Percentiles rank a stretch among this genome's conserved stretches.
Evolutionary conservation across 345 rosid genomes (phyloP).

Genomic region (Carallia brachiata): DNA sequence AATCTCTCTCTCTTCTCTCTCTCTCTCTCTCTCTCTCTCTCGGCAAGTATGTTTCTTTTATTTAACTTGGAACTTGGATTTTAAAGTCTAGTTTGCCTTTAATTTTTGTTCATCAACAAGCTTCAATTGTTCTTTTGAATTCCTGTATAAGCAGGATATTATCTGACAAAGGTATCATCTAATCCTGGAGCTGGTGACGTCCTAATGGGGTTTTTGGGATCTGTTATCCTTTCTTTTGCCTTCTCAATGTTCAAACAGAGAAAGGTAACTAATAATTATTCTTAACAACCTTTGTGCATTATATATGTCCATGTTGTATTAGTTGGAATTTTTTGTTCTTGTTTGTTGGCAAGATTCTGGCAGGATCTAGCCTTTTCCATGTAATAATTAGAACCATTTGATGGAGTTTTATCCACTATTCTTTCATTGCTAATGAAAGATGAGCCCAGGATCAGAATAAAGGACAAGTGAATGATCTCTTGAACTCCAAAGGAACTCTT

Average conservation of each 20-base stretch:
- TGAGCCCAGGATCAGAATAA: too few species aligned
- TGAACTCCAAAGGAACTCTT: too few species aligned
- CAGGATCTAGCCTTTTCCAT: not conserved
- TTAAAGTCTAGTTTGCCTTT: too few species aligned
- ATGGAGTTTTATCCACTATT: not conserved
- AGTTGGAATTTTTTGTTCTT: not conserved
- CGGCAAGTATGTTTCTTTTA: too few species aligned
- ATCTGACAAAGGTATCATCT: slow-evolving; percentile 71
- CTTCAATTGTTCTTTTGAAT: not conserved
- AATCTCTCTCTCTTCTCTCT: too few species aligned
- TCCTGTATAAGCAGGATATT: slow-evolving; percentile 51
- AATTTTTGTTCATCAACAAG: not conserved
- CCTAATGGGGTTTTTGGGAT: slow-evolving; percentile 90
- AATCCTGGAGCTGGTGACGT: slow-evolving; percentile 98
- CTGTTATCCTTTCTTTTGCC: slow-evolving; percentile 90
- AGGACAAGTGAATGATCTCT: too few species aligned
- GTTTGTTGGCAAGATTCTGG: not conserved
- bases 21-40: too few species aligned
- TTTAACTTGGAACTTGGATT: too few species aligned
- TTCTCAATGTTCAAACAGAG: slow-evolving; percentile 97
- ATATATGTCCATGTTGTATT: not conserved
- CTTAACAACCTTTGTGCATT: not conserved
- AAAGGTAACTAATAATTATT: slow-evolving; percentile 45
- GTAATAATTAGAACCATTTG: not conserved
- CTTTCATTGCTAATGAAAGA: too few species aligned